Conservation (phyloP, 2,329 filamentous ascomycete species). For the Calonectria montana region DNA sequence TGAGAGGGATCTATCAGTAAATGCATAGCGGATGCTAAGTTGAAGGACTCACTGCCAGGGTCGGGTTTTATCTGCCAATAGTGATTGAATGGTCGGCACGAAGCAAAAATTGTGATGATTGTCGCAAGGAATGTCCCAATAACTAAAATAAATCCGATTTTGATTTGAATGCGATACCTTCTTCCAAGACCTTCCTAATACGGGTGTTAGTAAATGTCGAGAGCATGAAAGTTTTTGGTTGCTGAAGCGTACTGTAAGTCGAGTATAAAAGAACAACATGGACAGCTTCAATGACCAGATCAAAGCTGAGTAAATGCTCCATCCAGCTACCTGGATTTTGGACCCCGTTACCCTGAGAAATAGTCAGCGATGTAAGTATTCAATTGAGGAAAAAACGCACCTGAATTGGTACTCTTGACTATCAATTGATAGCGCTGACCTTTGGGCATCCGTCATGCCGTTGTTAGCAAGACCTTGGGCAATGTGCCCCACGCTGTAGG, state of each 20-base stretch:
- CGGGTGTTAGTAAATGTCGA: not conserved
- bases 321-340: conserved; percentile 66
- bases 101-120: conserved; percentile 60
- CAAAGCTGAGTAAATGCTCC: conserved; percentile 63
- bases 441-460: conserved; percentile 61
- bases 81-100: conserved; percentile 61
- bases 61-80: conserved; percentile 71
- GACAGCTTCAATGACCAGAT: conserved; percentile 67
- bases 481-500: conserved; percentile 59
- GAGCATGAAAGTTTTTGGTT: too few relatives aligned
- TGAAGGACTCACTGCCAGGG: conserved; percentile 60
- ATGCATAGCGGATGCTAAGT: not conserved
- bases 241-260: conserved; percentile 54
- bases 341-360: conserved; percentile 59
- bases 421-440: conserved; percentile 52
- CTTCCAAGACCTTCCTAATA: conserved; percentile 50
- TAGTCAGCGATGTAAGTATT: not conserved
- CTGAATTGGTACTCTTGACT: conserved; percentile 56
- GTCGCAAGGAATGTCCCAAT: conserved; percentile 59
- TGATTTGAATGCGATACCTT: conserved; percentile 56
- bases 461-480: conserved; percentile 65
- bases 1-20: conserved; percentile 24
- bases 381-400: conserved; percentile 23
- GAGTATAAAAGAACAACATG: conserved; percentile 65
- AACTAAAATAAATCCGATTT: conserved; percentile 61